phyloP scores from a whole-genome alignment of 495 filamentous ascomycete species.

The Melanomma pulvis-pyrius region DNA sequence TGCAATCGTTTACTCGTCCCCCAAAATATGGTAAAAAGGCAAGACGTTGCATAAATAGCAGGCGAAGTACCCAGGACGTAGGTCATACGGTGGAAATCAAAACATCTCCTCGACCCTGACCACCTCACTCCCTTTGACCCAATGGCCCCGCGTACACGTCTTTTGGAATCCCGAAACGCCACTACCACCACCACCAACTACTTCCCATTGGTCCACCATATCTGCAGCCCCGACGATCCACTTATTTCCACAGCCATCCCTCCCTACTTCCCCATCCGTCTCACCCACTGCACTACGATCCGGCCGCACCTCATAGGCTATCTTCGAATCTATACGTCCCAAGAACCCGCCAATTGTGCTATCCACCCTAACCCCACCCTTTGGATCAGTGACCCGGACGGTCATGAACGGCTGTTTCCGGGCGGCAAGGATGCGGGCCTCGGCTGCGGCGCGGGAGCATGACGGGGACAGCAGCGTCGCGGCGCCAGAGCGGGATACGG shows the following conservation, averaged over 20 bases:
- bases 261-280: constrained; percentile 49
- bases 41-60: too few species aligned
- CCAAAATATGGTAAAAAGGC: too few species aligned
- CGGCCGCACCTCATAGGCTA: constrained; percentile 61
- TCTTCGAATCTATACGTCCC: constrained; percentile 57
- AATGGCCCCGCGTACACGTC: constrained; percentile 2
- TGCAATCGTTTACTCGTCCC: too few species aligned
- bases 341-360: constrained; percentile 61
- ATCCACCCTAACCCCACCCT: constrained; percentile 47
- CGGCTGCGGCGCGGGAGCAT: constrained; percentile 38
- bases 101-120: constrained; percentile 21
- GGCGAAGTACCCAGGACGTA: too few species aligned
- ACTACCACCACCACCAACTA: background rate
- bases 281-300: constrained; percentile 45
- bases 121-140: background rate
- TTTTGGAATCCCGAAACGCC: too few species aligned
- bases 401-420: constrained; percentile 56
- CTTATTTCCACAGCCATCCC: constrained; percentile 48
- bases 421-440: constrained; percentile 55
- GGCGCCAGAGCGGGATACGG: background rate
- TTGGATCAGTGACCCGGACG: constrained; percentile 56
- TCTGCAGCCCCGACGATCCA: constrained; percentile 57
- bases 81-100: too few species aligned
- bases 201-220: constrained; percentile 44
- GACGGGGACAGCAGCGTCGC: background rate